Base-by-base conservation (phyloP, 176 grass and related monocot genomes). In the Metroxylon sagu region DNA sequence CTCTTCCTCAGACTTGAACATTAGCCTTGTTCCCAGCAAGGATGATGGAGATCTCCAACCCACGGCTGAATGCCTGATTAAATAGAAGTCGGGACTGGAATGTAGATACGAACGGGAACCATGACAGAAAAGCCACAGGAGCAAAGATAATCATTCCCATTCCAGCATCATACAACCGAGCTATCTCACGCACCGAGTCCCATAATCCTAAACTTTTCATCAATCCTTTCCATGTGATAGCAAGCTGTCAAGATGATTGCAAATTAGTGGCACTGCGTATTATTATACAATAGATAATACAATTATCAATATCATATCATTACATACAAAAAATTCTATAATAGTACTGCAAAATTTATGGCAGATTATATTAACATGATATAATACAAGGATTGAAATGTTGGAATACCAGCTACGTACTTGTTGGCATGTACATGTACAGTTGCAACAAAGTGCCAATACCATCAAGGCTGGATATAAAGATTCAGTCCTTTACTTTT, bases 41-140 rank as follows among this genome's bases (percentile, higher is more conserved):
- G 48, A 98, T 98, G 67, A 98, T 81, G 12, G 94, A 98, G 50
- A 93, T 98, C 70, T 93, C 94, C 67, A 98, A 59, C 4, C 88
- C 94, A 50, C 88, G 80, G 71, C 93, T 98, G 51, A 98, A 98
- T 0, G 93, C 87, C 67, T 92, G 93, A 52, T 98, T 98, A 54
- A 98, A 98, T 7, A 98, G 71, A 49, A 98, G 62, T 0, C 93
- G 81, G 4, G 87, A 85, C 53, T 98, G 93, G 71, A 98, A 98
- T 0, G 93, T 98, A 6, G 93, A 98, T 16, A 98, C 93, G 19
- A 98, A 92, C 25, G 93, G 93, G 79, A 92, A 98, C 93, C 93
- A 98, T 5, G 93, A 98, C 25, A 98, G 76, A 52, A 92, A 79
- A 53, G 85, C 87, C 12, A 97, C 80, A 28, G 93, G 87, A 17